phyloP scores from a whole-genome alignment of 495 filamentous ascomycete genomes.

The Annulohypoxylon stygium region DNA sequence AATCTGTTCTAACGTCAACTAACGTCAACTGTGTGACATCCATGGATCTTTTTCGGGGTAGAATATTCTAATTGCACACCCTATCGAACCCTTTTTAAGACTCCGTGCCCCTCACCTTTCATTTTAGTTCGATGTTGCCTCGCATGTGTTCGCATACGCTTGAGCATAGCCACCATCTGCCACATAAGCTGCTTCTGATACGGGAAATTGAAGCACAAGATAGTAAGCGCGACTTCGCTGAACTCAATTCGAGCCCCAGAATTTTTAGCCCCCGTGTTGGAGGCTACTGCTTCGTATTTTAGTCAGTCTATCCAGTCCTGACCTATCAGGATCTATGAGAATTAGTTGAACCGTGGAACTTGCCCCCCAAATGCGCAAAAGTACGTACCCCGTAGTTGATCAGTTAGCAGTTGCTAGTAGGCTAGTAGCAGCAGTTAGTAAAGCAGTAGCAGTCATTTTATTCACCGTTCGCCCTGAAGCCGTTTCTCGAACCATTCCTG shows the following conservation, averaged over 20 bases:
- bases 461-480: constrained; percentile 1
- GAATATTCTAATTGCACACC: constrained; percentile 13
- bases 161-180: constrained; percentile 36
- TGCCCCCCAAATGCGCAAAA: background rate
- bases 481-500: constrained; percentile 23
- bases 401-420: background rate
- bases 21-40: constrained; percentile 39
- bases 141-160: constrained; percentile 22
- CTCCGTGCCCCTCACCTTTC: constrained; percentile 18
- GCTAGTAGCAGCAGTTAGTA: background rate
- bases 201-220: constrained; percentile 41
- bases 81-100: background rate
- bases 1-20: constrained; percentile 35
- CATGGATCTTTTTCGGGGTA: background rate
- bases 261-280: constrained; percentile 23
- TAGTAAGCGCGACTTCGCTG: constrained; percentile 23
- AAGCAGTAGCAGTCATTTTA: background rate
- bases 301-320: background rate
- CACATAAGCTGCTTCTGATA: constrained; percentile 43
- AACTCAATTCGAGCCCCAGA: constrained; percentile 9
- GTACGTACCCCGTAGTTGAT: constrained; percentile 14
- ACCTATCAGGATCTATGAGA: constrained; percentile 34
- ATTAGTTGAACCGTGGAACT: background rate
- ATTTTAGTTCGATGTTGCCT: constrained; percentile 13
- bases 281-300: constrained; percentile 29